Evolutionary conservation across 176 grass and related monocot genomes (phyloP).

Genomic region (Themeda triandra): DNA sequence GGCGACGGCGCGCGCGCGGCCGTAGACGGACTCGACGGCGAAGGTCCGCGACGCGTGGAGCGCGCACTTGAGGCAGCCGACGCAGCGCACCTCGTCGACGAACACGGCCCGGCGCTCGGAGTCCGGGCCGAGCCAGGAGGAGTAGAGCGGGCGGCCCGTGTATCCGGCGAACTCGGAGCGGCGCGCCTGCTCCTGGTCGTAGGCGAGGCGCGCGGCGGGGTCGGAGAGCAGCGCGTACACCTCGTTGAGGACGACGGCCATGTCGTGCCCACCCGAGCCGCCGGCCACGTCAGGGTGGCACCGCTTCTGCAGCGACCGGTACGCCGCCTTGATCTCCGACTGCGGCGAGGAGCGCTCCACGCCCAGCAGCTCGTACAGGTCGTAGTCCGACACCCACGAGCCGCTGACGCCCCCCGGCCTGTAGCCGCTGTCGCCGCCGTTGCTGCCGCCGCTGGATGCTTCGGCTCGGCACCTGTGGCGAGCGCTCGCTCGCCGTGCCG

Average conservation of each 20-base stretch:
- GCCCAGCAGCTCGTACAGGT: constrained; percentile 85
- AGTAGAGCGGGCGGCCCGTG: constrained; percentile 84
- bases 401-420: background rate
- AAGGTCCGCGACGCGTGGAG: constrained; percentile 70
- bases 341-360: constrained; percentile 60
- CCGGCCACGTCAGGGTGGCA: constrained; percentile 95
- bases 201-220: constrained; percentile 60
- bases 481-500: background rate
- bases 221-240: constrained; percentile 85
- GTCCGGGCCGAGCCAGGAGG: constrained; percentile 62
- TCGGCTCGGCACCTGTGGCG: constrained; percentile 35
- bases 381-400: constrained; percentile 71
- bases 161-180: constrained; percentile 77
- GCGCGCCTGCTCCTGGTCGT: constrained; percentile 90
- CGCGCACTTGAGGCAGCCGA: constrained; percentile 95
- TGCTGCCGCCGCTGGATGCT: background rate
- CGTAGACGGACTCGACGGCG: constrained; percentile 75
- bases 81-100: constrained; percentile 82
- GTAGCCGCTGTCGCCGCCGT: background rate
- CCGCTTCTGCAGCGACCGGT: constrained; percentile 86
- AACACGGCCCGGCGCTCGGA: constrained; percentile 71
- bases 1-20: constrained; percentile 78
- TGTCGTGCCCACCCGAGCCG: constrained; percentile 49
- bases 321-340: constrained; percentile 80
- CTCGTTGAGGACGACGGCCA: constrained; percentile 94